phyloP scores from a whole-genome alignment of 2,329 filamentous ascomycete genomes.

The Trichoderma asperellum region DNA sequence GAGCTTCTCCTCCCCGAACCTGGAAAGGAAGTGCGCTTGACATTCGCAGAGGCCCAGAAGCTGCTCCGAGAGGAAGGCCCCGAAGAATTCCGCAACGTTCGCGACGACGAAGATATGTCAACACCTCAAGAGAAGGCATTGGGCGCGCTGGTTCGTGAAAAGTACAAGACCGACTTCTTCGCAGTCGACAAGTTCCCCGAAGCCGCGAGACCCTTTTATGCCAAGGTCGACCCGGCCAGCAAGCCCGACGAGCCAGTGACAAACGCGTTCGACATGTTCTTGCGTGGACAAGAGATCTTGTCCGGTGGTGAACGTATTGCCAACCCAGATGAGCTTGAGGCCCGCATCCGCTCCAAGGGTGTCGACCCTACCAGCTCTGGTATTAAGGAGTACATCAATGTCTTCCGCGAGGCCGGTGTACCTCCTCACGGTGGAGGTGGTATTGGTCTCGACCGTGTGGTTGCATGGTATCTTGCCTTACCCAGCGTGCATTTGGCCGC shows the following conservation, averaged over 20 bases:
- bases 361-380: conserved; percentile 73
- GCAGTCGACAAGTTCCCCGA: conserved; percentile 96
- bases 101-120: conserved; percentile 77
- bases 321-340: conserved; percentile 73
- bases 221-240: conserved; percentile 74
- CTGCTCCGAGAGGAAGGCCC: conserved; percentile 77
- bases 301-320: conserved; percentile 93
- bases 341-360: conserved; percentile 76
- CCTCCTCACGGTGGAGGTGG: conserved; percentile 67
- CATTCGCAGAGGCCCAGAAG: conserved; percentile 76
- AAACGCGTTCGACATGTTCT: conserved; percentile 80
- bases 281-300: conserved; percentile 90
- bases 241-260: conserved; percentile 67
- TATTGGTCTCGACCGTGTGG: conserved; percentile 64
- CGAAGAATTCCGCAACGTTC: conserved; percentile 67
- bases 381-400: conserved; percentile 90
- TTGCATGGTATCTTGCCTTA: conserved; percentile 65
- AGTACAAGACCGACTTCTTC: conserved; percentile 95
- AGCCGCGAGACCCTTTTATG: conserved; percentile 86
- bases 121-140: conserved; percentile 88
- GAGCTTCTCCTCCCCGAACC: conserved; percentile 74
- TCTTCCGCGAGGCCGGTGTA: conserved; percentile 78
- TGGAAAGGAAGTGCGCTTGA: conserved; percentile 75
- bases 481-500: conserved; percentile 62
- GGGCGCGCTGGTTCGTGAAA: conserved; percentile 80